Percentiles rank a stretch among this genome's conserved stretches.
Conservation (phyloP, 169 alveolate genomes). For the Sarcocystis neurona region DNA sequence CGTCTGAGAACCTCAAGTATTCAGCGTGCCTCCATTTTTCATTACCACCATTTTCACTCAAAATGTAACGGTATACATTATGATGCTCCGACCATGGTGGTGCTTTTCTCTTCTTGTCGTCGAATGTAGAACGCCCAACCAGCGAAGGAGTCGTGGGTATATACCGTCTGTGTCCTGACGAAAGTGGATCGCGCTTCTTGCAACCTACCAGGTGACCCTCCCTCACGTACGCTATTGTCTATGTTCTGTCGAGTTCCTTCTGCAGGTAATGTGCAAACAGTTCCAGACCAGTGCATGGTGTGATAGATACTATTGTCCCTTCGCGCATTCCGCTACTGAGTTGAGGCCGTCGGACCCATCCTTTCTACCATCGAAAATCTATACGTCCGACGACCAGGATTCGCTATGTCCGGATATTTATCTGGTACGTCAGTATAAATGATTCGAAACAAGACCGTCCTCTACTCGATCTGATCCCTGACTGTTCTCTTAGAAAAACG, state of each 20-base stretch:
- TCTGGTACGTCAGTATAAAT: constrained; percentile 15
- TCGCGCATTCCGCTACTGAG: constrained; percentile 34
- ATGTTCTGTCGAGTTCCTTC: background rate
- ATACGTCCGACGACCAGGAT: constrained; percentile 31
- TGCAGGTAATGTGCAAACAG: constrained; percentile 48
- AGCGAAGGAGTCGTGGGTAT: background rate
- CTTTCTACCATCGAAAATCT: background rate
- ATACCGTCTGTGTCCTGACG: background rate
- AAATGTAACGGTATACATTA: background rate
- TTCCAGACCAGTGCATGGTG: constrained; percentile 49
- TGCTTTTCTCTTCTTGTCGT: background rate
- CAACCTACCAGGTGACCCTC: background rate
- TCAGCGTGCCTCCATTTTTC: background rate
- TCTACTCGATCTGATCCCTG: no score
- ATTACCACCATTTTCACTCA: background rate
- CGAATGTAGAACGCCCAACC: background rate
- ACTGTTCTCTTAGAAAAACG: no score
- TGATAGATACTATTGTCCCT: constrained; percentile 52
- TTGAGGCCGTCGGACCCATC: constrained; percentile 33
- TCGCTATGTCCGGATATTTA: constrained; percentile 51
- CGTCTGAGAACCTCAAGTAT: background rate
- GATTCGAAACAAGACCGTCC: no score
- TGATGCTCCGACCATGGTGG: background rate
- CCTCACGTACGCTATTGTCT: background rate
- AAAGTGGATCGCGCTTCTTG: background rate